Base-by-base conservation (phyloP, 371 early-diverging fungal genomes). In the Mucor sp. region DNA sequence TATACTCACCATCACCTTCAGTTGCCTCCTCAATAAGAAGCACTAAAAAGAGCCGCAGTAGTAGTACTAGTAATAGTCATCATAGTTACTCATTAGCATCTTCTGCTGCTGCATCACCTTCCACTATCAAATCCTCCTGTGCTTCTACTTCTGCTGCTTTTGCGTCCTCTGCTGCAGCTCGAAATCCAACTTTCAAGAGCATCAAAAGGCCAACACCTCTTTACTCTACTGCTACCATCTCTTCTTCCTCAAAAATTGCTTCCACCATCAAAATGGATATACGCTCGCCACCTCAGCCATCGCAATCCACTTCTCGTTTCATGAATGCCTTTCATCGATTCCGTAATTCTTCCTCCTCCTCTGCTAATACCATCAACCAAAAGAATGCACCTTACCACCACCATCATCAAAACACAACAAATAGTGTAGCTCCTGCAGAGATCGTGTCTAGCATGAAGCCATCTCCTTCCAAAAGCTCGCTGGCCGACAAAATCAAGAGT, bases 401-500 rank as follows among this genome's bases (percentile, higher is more conserved):
- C 23, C 32, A 12, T n/a, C 32, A 33, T 39, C 32, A 21, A 14
- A 60, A 44, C 21, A 25, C 30, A 48, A 61, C 14, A 30, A 66
- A 60, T 23, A 68, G 57, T 19, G 39, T 65, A 12, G 43, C 63
- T 6, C 67, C 67, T 35, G 50, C 53, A 7, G 67, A 55, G 19
- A 62, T 56, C 19, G 43, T 56, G 8, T 28, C n/a, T 4, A 14
- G 17, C 12, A 63, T 58, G 32, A 66, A 60, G n/a, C 44, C 41
- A 6, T 27, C 17, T 27, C 30, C 58, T 25, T 44, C 37, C 25
- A 67, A 62, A 33, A 62, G 63, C 35, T 67, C 72, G 32, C 41
- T 71, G 33, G 64, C 72, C 23, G 65, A 67, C 14, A 67, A 67
- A 37, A 67, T 71, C n/a, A 71, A 71, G 58, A 61, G 9, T 28